Evolutionary conservation across 345 rosid genomes (phyloP).

Genomic region (Populus tremula): DNA sequence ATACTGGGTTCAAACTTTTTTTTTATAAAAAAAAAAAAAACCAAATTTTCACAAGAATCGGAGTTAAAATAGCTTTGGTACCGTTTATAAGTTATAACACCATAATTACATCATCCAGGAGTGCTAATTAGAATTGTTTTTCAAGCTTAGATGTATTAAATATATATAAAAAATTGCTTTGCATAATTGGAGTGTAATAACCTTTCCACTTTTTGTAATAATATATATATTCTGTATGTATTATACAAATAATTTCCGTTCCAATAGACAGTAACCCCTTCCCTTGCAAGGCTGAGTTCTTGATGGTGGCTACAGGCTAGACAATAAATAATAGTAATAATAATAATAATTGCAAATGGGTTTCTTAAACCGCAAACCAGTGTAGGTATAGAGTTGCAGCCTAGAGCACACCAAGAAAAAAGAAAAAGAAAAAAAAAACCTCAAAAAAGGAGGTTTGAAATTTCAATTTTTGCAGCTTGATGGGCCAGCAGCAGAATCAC

Average conservation of each 20-base stretch:
- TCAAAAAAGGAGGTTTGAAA: too few relatives aligned
- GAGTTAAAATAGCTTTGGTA: background rate
- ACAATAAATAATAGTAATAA: background rate
- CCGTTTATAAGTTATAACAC: background rate
- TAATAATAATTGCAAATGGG: background rate
- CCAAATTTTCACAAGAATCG: background rate
- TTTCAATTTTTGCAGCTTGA: background rate
- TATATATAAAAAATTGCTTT: background rate
- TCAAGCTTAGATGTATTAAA: background rate
- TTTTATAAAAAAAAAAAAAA: too few relatives aligned
- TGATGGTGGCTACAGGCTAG: background rate
- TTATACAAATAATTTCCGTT: background rate
- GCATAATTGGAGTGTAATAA: background rate
- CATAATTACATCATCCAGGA: background rate
- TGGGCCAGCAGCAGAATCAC: background rate
- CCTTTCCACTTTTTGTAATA: background rate
- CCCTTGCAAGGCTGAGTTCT: background rate
- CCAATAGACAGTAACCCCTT: background rate
- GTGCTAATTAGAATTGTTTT: background rate
- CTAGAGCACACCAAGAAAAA: too few relatives aligned
- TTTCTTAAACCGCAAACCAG: background rate
- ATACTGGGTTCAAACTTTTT: too few relatives aligned
- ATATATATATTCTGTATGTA: background rate
- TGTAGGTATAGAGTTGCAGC: background rate
- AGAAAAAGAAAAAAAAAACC: too few relatives aligned